Percentiles rank a stretch among this genome's conserved stretches.
Evolutionary conservation across 169 alveolate genomes (phyloP).

Genomic region (Cystoisospora suis): DNA sequence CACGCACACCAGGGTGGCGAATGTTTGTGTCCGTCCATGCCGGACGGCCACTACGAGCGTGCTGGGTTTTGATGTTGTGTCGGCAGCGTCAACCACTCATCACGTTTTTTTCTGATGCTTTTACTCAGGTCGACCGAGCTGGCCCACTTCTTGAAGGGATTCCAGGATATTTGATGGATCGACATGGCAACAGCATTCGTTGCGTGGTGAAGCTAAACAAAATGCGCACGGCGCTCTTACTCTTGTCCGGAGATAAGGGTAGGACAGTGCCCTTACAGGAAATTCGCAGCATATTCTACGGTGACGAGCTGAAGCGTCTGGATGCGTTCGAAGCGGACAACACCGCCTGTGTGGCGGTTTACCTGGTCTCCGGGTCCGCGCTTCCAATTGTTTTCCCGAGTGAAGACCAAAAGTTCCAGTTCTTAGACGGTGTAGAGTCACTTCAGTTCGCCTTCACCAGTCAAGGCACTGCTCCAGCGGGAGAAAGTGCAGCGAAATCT

Average conservation of each 20-base stretch:
- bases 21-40: too few species aligned
- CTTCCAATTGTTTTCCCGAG: background rate
- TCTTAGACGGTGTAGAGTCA: background rate
- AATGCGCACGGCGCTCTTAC: background rate
- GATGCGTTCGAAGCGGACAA: constrained; percentile 25
- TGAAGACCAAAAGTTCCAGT: background rate
- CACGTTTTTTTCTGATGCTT: background rate
- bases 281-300: background rate
- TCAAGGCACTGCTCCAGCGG: too few species aligned
- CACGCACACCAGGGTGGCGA: too few species aligned
- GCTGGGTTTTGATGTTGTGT: background rate
- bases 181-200: background rate
- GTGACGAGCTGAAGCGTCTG: constrained; percentile 19
- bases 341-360: constrained; percentile 1
- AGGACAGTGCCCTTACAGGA: background rate
- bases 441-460: constrained; percentile 18
- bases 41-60: background rate
- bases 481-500: too few species aligned
- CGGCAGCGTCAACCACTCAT: background rate
- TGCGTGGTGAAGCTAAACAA: background rate
- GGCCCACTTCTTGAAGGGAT: background rate
- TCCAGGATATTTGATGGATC: background rate
- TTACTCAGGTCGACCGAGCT: background rate
- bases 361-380: constrained; percentile 22
- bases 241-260: background rate